Evolutionary conservation across 192 early-diverging fungal genomes (phyloP).

Genomic region (Paraglomus brasilianum): DNA sequence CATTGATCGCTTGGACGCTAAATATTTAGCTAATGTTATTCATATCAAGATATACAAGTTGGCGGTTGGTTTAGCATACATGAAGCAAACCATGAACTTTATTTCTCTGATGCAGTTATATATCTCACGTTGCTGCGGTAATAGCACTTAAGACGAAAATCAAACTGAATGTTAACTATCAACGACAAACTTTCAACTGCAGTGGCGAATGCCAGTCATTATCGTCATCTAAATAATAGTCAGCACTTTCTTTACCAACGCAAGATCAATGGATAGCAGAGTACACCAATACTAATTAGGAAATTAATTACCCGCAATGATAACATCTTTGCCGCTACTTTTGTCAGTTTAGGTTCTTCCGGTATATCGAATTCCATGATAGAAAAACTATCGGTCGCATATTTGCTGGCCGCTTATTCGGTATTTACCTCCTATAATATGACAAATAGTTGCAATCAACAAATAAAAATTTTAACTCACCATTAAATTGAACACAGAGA

Average conservation of each 20-base stretch:
- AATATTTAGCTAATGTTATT: too few relatives aligned
- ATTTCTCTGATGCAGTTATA: too few relatives aligned
- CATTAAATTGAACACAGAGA: conserved; percentile 20
- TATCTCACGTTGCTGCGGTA: too few relatives aligned
- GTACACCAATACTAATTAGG: conserved; percentile 19
- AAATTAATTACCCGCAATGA: conserved; percentile 24
- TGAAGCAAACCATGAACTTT: too few relatives aligned
- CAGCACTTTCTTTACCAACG: conserved; percentile 7
- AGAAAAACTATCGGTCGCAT: conserved; percentile 26
- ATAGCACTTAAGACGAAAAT: too few relatives aligned
- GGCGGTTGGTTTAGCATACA: too few relatives aligned
- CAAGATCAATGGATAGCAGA: conserved; percentile 16
- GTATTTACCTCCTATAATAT: conserved; percentile 24
- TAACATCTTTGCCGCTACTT: conserved; percentile 21
- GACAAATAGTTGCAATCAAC: not conserved
- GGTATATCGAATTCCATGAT: conserved; percentile 26
- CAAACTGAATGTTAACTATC: too few relatives aligned
- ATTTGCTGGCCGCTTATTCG: conserved; percentile 16
- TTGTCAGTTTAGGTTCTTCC: conserved; percentile 23
- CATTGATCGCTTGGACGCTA: too few relatives aligned
- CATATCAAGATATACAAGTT: too few relatives aligned
- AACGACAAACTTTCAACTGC: too few relatives aligned
- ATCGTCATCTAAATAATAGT: conserved; percentile 24
- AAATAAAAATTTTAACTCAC: conserved; percentile 23
- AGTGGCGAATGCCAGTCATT: not conserved